Conservation (phyloP, 768 basidiomycete species). For the Amanita exitialis region DNA sequence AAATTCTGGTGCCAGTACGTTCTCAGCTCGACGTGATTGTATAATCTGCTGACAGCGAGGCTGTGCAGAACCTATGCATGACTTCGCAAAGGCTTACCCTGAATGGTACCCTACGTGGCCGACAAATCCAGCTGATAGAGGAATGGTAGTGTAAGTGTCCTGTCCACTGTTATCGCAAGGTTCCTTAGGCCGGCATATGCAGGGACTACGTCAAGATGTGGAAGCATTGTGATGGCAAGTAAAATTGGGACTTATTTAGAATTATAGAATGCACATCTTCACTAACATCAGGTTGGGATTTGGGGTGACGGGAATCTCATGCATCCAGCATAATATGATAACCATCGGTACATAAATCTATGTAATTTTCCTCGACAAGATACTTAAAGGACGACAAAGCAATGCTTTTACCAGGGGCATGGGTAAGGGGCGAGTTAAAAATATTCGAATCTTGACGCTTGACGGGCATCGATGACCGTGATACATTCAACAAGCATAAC, state of each 20-base stretch:
- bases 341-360: not conserved
- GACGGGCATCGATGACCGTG: not conserved
- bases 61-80: conserved; percentile 43
- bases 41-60: not conserved
- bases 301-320: not conserved
- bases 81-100: conserved; percentile 45
- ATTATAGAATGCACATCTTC: not conserved
- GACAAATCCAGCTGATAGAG: conserved; percentile 43
- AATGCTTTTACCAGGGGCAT: not conserved
- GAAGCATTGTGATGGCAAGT: conserved; percentile 29
- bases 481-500: no score
- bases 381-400: no score
- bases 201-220: conserved; percentile 53
- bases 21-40: not conserved
- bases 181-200: not conserved
- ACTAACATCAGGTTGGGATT: not conserved
- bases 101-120: conserved; percentile 78
- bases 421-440: not conserved
- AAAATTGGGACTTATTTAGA: not conserved
- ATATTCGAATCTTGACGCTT: not conserved
- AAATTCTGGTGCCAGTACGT: conserved; percentile 44
- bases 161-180: not conserved
- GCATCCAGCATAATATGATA: not conserved
- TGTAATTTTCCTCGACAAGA: not conserved
- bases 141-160: conserved; percentile 55